These are phyloP conservation scores for Echria macrotheca DNA, from an alignment of 495 filamentous ascomycete genomes.

Conservation along the genomic window DNA sequence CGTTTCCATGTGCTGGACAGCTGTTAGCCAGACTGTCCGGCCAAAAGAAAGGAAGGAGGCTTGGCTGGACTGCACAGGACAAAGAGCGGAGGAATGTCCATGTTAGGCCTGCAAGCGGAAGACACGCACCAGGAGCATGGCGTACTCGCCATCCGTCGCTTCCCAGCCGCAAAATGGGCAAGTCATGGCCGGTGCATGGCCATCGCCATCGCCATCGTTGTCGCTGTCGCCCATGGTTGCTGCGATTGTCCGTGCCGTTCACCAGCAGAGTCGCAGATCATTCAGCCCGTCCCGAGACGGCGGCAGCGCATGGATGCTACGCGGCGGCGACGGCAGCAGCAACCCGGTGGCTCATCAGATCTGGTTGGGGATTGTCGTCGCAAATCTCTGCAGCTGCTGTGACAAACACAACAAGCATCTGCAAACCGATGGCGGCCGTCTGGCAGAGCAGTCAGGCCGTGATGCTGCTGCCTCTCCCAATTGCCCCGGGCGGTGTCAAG, in stretches of 20 bases:
- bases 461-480: conserved; percentile 4
- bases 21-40: neutral
- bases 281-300: too few relatives aligned
- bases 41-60: neutral
- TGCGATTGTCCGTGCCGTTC: too few relatives aligned
- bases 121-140: conserved; percentile 26
- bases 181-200: conserved; percentile 10
- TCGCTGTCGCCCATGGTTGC: neutral
- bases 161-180: conserved; percentile 32
- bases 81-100: neutral
- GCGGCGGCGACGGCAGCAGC: too few relatives aligned
- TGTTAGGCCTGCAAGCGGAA: neutral
- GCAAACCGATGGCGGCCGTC: too few relatives aligned
- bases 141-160: conserved; percentile 20
- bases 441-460: too few relatives aligned
- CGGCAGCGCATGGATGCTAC: too few relatives aligned
- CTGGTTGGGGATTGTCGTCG: too few relatives aligned
- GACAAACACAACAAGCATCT: too few relatives aligned
- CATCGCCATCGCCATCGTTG: neutral
- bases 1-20: conserved; percentile 51
- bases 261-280: too few relatives aligned
- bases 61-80: neutral
- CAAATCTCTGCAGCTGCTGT: too few relatives aligned
- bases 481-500: conserved; percentile 6
- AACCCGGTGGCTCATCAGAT: too few relatives aligned